Evolutionary conservation across 1,284 basidiomycete species (phyloP).

Genomic region (Gastroboletus turbinatus): DNA sequence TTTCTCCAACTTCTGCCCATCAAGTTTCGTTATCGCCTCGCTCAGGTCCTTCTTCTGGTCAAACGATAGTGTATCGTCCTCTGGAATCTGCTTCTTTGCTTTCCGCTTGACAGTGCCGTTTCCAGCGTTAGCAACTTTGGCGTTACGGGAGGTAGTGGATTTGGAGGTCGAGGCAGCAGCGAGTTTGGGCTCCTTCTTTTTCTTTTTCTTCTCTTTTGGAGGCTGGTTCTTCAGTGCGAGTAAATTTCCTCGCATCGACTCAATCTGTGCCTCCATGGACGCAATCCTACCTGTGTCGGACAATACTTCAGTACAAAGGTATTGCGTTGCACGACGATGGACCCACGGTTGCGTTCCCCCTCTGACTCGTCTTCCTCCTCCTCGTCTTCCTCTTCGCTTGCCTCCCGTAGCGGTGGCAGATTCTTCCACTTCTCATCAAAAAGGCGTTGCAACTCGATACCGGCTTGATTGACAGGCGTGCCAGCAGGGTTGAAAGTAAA

Average conservation of each 20-base stretch:
- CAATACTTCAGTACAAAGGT: constrained; percentile 12
- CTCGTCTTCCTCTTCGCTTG: constrained; percentile 52
- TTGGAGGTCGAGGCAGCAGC: constrained; percentile 66
- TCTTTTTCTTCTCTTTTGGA: constrained; percentile 59
- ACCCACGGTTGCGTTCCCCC: constrained; percentile 58
- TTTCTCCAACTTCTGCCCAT: constrained; percentile 75
- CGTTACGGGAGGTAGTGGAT: constrained; percentile 43
- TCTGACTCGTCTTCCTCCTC: constrained; percentile 50
- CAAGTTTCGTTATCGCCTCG: constrained; percentile 83
- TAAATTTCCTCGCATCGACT: constrained; percentile 65
- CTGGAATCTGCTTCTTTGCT: constrained; percentile 51
- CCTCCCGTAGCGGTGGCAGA: constrained; percentile 66
- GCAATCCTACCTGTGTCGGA: constrained; percentile 58
- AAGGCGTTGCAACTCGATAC: constrained; percentile 75
- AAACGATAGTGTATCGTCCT: constrained; percentile 78
- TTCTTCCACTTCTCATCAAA: constrained; percentile 92
- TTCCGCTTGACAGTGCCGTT: constrained; percentile 52
- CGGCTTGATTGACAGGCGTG: constrained; percentile 84
- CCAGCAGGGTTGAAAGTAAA: constrained; percentile 89
- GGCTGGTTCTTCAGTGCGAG: constrained; percentile 58
- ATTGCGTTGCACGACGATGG: constrained; percentile 2
- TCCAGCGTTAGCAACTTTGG: constrained; percentile 36
- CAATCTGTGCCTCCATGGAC: constrained; percentile 72
- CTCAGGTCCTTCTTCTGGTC: constrained; percentile 97
- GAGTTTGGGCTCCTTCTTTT: constrained; percentile 57